Base-by-base conservation (phyloP, 805 yeast genomes). In the Kuraishia capsulata region DNA sequence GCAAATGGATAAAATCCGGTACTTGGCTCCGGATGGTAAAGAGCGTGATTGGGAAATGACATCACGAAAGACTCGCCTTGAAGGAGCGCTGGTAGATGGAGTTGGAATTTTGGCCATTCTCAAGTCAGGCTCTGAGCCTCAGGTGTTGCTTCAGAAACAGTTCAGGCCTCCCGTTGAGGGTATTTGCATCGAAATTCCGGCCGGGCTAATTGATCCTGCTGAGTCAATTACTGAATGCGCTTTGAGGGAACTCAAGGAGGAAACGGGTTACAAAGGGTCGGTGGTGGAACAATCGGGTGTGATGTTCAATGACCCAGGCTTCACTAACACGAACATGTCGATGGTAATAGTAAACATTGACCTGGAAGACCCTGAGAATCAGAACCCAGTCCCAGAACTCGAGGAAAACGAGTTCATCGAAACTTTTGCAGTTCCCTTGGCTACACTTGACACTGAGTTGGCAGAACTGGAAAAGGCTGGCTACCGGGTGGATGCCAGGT, bases 361-460 rank as follows among this genome's bases (percentile, higher is more conserved):
- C 51, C 60, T 84, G 61, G 49, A 62, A 2, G 78, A 76, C 39
- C 71, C 70, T 16, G 73, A 79, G 42, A 92, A 90, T 57, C 47
- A 59, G 42, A 64, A 78, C 43, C 97, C 96, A 1, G 53, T 64
- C 40, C 75, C 94, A 2, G 69, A 82, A 44, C 65, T 92, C 44
- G 97, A 92, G 61, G 96, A 87, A 5, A 82, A 79, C 43, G 98
- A 90, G 62, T 90, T 83, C 55, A 92, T 90, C 37, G 97, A 88
- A 50, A 78, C 86, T n/a, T 84, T 90, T 54, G 67, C 76, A 1
- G 76, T 82, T 32, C 87, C 89, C 11, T 57, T 88, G 46, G 58
- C 61, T 13, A 57, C 66, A 14, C 69, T 90, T 34, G 76, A 80
- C 5, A 69, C 66, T 20, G 71, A 65, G 20, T 55, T 90, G 54